These are phyloP conservation scores for Gynostemma pentaphyllum DNA, from an alignment of 306 rosid species.

Conservation along the genomic window DNA sequence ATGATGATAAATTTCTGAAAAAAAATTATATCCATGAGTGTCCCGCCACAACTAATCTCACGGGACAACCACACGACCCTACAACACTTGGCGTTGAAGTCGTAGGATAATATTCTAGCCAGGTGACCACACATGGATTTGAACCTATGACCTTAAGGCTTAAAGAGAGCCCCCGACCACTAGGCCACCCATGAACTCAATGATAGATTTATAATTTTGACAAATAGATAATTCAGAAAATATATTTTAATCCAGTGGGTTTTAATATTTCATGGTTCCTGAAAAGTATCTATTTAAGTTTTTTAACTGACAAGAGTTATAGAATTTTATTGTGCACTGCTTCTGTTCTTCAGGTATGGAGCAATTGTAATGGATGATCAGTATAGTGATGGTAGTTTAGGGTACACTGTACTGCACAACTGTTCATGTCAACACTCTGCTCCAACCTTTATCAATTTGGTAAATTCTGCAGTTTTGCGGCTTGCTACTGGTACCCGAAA, in stretches of 20 bases:
- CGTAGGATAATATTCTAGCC: too few relatives aligned
- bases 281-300: not conserved
- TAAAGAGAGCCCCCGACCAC: too few relatives aligned
- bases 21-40: too few relatives aligned
- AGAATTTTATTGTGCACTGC: not conserved
- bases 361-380: constrained; percentile 81
- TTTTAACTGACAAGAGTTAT: not conserved
- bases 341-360: constrained; percentile 55
- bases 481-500: constrained; percentile 47
- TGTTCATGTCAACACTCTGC: constrained; percentile 90
- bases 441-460: constrained; percentile 87
- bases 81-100: too few relatives aligned
- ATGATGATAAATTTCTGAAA: too few relatives aligned
- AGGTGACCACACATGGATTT: too few relatives aligned
- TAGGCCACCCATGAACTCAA: too few relatives aligned
- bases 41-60: too few relatives aligned
- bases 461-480: constrained; percentile 85
- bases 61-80: too few relatives aligned
- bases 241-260: too few relatives aligned
- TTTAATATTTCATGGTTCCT: not conserved
- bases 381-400: constrained; percentile 70
- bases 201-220: not conserved
- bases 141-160: too few relatives aligned
- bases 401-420: constrained; percentile 91
- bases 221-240: not conserved